Evolutionary conservation across 768 basidiomycete genomes (phyloP).

Genomic region (Strobilomyces confusus): DNA sequence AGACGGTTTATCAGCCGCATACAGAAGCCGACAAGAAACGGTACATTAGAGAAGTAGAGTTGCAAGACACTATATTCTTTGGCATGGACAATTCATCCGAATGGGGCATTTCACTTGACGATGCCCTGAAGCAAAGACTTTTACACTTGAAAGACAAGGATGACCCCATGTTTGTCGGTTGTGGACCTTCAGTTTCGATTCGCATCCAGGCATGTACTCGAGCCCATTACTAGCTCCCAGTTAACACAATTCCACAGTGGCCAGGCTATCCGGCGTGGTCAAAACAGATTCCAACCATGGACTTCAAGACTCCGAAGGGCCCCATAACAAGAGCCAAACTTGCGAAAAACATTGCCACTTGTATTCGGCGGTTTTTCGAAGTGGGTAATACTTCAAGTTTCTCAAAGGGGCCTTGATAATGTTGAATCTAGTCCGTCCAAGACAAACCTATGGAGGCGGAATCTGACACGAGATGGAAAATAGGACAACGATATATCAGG

Average conservation of each 20-base stretch:
- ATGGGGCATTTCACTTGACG: conserved; percentile 58
- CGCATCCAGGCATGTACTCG: conserved; percentile 56
- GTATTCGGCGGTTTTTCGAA: conserved; percentile 62
- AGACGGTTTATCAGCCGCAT: conserved; percentile 69
- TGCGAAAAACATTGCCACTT: conserved; percentile 77
- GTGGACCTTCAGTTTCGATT: conserved; percentile 79
- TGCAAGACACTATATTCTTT: conserved; percentile 66
- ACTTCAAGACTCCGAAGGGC: conserved; percentile 73
- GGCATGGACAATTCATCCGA: conserved; percentile 47
- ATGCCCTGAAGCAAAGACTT: conserved; percentile 60
- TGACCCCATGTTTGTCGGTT: conserved; percentile 62
- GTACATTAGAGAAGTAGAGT: conserved; percentile 66
- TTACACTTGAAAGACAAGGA: conserved; percentile 54
- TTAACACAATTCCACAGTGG: conserved; percentile 47
- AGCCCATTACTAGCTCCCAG: not conserved
- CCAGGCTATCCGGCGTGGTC: conserved; percentile 77
- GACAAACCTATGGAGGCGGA: conserved; percentile 58
- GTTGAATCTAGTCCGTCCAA: conserved; percentile 42
- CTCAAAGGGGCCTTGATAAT: conserved; percentile 3
- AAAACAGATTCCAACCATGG: conserved; percentile 77
- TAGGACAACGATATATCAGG: conserved; percentile 54
- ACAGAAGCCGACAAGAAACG: conserved; percentile 73
- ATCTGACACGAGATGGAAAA: conserved; percentile 55
- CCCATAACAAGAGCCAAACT: conserved; percentile 75
- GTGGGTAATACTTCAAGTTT: conserved; percentile 33